Evolutionary conservation across 768 basidiomycete species (phyloP), one percentile per base, ranked within the genome.

Genomic region (Daedaleopsis sinensis): DNA sequence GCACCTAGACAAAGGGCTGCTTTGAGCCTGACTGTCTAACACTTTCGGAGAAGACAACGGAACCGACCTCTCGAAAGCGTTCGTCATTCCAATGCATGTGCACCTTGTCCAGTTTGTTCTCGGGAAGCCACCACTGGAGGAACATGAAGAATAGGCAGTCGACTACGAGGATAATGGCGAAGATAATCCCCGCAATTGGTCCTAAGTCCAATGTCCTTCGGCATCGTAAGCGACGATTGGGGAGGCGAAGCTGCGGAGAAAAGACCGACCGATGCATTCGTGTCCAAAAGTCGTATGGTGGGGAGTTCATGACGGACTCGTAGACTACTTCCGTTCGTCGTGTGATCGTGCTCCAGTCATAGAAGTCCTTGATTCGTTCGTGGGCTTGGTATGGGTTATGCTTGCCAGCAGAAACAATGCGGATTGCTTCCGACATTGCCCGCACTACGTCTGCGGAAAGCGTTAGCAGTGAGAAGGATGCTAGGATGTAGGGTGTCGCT

Each of bases 141-240:
- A 93, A 78, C 65, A 87, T 69, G 72, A 93, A 94, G 74, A 97
- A 96, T 9, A 96, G 73, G 70, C 93, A 94, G 67, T 95, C 90
- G 1, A 98, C 92, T 32, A 95, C 79, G 44, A 97, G 76, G 43
- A 98, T 98, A 65, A 89, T 85, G 10, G 91, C 88, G 68, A 94
- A 91, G 47, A 98, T 97, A 1, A 86, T 85, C 0, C 97, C 97
- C 10, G 87, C 92, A 49, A 93, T 87, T 0, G 82, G 83, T 0
- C 91, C 97, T 9, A 93, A 77, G 52, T 82, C 79, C 82, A 92
- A 85, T 37, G 91, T 96, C 69, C 87, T 91, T 68, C 19, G 19
- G 19, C 6, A 43, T 16, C 47, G n/a, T 44, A n/a, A 54, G 37
- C 21, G 15, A 38, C 47, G 5, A 63, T 13, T 15, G 37, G 10